phyloP scores from a whole-genome alignment of 495 filamentous ascomycete species.

The Podospora appendiculata region DNA sequence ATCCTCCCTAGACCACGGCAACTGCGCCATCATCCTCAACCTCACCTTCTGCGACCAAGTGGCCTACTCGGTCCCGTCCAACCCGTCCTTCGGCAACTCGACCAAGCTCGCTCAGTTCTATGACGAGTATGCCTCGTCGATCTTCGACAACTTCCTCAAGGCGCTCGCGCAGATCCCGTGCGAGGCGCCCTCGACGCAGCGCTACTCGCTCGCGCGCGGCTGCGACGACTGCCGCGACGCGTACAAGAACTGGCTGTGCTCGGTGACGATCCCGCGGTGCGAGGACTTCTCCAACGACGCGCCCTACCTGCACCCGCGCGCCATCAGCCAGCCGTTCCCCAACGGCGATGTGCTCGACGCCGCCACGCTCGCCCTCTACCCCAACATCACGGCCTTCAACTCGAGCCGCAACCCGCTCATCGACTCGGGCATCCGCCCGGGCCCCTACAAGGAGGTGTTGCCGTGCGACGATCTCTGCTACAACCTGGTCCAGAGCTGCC shows the following conservation, averaged over 20 bases:
- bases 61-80: constrained; percentile 84
- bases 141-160: constrained; percentile 70
- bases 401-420: constrained; percentile 62
- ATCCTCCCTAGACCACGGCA: constrained; percentile 26
- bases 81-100: constrained; percentile 48
- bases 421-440: constrained; percentile 62
- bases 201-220: constrained; percentile 71
- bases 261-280: constrained; percentile 86
- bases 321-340: constrained; percentile 57
- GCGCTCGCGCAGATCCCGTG: constrained; percentile 80
- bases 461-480: constrained; percentile 83
- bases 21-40: constrained; percentile 79
- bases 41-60: constrained; percentile 78
- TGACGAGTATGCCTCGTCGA: constrained; percentile 50
- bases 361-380: constrained; percentile 8
- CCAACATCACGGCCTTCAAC: constrained; percentile 27
- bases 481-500: constrained; percentile 74
- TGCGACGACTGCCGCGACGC: constrained; percentile 70
- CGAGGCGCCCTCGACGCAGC: constrained; percentile 53
- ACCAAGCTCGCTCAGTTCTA: constrained; percentile 55
- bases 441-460: constrained; percentile 88
- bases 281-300: constrained; percentile 60
- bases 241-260: constrained; percentile 93
- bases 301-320: constrained; percentile 57
- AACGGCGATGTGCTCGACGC: constrained; percentile 51